These are phyloP conservation scores for Cladosporium cucumerinum DNA, from an alignment of 2,329 filamentous ascomycete genomes.

Conservation along the genomic window DNA sequence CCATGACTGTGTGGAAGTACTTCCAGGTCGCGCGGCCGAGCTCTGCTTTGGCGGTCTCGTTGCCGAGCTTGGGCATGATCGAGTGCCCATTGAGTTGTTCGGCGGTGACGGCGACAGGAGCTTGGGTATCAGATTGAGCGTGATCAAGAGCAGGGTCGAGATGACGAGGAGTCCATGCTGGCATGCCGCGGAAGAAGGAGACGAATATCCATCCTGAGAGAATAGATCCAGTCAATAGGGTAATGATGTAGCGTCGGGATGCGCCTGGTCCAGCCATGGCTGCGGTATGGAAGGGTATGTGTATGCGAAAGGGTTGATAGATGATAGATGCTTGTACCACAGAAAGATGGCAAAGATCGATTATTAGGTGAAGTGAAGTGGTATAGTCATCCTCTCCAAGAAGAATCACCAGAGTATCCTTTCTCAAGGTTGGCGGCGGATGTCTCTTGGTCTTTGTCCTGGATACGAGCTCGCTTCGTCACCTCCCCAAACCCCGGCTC, in stretches of 20 bases:
- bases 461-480: not conserved
- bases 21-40: conserved; percentile 65
- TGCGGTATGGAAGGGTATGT: conserved; percentile 6
- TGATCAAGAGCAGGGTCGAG: conserved; percentile 5
- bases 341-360: not conserved
- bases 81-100: conserved; percentile 52
- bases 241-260: conserved; percentile 38
- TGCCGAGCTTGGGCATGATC: conserved; percentile 78
- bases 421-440: not conserved
- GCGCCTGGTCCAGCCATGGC: conserved; percentile 21
- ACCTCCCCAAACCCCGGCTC: not conserved
- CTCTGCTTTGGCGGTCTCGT: conserved; percentile 73
- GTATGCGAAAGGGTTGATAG: not conserved
- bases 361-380: conserved; percentile 5
- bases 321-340: conserved; percentile 4
- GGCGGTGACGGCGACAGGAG: not conserved
- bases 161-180: conserved; percentile 26
- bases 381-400: not conserved
- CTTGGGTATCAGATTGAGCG: not conserved
- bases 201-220: conserved; percentile 59
- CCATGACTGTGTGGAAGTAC: conserved; percentile 64
- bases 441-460: not conserved
- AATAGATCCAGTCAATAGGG: conserved; percentile 54
- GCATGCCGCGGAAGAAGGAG: conserved; percentile 51
- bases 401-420: not conserved